These are phyloP conservation scores for Theobroma grandiflorum DNA, from an alignment of 441 rosid genomes.

Conservation along the genomic window DNA sequence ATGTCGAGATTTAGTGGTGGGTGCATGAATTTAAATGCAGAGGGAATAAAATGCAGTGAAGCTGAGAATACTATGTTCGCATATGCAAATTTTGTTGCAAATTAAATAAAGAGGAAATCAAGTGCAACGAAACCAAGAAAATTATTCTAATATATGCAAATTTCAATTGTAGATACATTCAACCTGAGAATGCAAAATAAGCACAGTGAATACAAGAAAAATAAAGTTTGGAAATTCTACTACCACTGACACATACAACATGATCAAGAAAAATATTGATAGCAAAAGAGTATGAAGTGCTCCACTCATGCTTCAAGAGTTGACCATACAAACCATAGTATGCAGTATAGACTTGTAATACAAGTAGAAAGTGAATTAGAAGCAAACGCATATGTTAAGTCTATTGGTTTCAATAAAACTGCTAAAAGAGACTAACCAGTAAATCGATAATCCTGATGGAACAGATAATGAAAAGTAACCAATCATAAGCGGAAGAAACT, in stretches of 20 bases:
- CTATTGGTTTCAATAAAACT: constrained; percentile 18
- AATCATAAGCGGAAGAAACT: constrained; percentile 97
- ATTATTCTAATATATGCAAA: constrained; percentile 6
- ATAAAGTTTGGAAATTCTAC: constrained; percentile 4
- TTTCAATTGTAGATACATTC: not conserved
- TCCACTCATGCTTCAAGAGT: not conserved
- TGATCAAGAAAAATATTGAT: not conserved
- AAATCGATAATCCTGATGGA: constrained; percentile 91
- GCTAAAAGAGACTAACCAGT: constrained; percentile 77
- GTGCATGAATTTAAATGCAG: constrained; percentile 3
- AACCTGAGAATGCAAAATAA: not conserved
- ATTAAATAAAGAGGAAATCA: not conserved
- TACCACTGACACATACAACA: not conserved
- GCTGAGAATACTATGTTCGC: not conserved
- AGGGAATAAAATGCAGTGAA: constrained; percentile 4
- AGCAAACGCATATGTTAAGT: constrained; percentile 1
- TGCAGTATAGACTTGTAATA: not conserved
- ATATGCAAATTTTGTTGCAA: not conserved
- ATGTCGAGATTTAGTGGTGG: not conserved
- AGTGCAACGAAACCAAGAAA: not conserved
- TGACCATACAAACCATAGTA: not conserved
- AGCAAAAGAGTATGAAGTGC: not conserved
- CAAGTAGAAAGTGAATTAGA: constrained; percentile 1
- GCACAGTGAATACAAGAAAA: not conserved
- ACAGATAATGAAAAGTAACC: constrained; percentile 98